Evolutionary conservation across 148 eudicot species (phyloP), one percentile per base, ranked within the genome.

Genomic region (Diospyros lotus): DNA sequence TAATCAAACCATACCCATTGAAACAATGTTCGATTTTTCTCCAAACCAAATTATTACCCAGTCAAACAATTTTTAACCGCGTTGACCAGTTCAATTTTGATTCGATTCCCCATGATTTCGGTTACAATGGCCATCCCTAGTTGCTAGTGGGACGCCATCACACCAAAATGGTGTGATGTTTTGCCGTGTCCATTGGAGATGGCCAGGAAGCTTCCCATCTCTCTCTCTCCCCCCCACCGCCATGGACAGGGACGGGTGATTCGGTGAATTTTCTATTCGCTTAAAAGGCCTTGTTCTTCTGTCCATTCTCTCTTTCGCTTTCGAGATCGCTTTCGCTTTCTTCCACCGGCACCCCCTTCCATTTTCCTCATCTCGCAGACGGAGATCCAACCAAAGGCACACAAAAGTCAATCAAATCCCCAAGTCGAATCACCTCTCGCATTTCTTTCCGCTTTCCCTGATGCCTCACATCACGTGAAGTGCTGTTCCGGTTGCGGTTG

Each of bases 211-310:
- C 44, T 38, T 53, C 72, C 38, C 14, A 55, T 48, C 44, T 6
- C 38, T 68, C 72, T 52, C 50, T 62, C 65, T 9, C 12, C 10
- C 48, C 10, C 42, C 5, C 58, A 0, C 15, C 7, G 54, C 42
- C 58, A 46, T 9, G 28, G 9, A 13, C 52, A 9, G 38, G 15
- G 44, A 51, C 56, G n/a, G 28, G 41, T 53, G 59, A 28, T 38
- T 68, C 54, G 72, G 72, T 51, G 72, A 68, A 50, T 68, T 52
- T 43, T 52, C 44, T 39, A 68, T 51, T 68, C 72, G 56, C 2
- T 55, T 68, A 9, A 17, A 50, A 68, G 71, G 14, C 12, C 12
- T 1, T 14, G 59, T 6, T 48, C 4, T 42, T 66, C 53, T 2
- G n/a, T 44, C n/a, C 38, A 4, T 56, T 50, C 50, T 68, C 56